A percentile compares a stretch with the other conserved stretches of the same genome.
phyloP scores from a whole-genome alignment of 441 rosid genomes.

The Isatis lusitanica region DNA sequence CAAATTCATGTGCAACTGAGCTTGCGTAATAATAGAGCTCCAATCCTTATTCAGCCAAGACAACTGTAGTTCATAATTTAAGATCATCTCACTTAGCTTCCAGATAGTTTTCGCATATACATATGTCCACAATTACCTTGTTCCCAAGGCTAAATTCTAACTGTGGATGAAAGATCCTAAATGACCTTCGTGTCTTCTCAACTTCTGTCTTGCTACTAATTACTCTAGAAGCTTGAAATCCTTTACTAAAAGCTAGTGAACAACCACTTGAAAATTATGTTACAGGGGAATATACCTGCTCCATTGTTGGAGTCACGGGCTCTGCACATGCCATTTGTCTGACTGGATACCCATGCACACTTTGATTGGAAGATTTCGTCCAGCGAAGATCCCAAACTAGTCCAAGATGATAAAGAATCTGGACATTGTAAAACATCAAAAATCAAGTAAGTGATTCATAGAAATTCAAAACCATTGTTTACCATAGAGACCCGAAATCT shows the following conservation, averaged over 20 bases:
- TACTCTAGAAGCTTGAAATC: slow-evolving; percentile 23
- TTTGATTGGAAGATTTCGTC: slow-evolving; percentile 51
- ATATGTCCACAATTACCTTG: neutral
- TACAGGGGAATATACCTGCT: slow-evolving; percentile 52
- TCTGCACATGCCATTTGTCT: slow-evolving; percentile 50
- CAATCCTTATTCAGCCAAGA: slow-evolving; percentile 77
- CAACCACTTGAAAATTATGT: slow-evolving; percentile 7
- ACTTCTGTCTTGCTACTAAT: slow-evolving; percentile 5
- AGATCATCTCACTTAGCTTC: slow-evolving; percentile 16
- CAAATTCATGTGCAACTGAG: slow-evolving; percentile 91
- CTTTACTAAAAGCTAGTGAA: slow-evolving; percentile 19
- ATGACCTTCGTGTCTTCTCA: neutral
- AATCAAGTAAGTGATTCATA: neutral
- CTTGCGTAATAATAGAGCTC: slow-evolving; percentile 65
- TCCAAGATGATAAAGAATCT: slow-evolving; percentile 94
- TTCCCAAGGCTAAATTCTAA: slow-evolving; percentile 17
- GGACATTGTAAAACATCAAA: slow-evolving; percentile 25
- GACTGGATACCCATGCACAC: slow-evolving; percentile 38
- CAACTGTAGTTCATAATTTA: slow-evolving; percentile 52
- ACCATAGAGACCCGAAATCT: neutral
- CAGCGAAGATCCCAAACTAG: slow-evolving; percentile 90
- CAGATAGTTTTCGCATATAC: slow-evolving; percentile 6
- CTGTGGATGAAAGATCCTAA: slow-evolving; percentile 9
- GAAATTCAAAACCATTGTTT: slow-evolving; percentile 6
- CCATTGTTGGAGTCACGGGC: slow-evolving; percentile 64